A percentile compares a stretch with the other conserved stretches of the same genome.
Evolutionary conservation across 2,329 filamentous ascomycete species (phyloP).

Genomic region (Monosporascus sp.): DNA sequence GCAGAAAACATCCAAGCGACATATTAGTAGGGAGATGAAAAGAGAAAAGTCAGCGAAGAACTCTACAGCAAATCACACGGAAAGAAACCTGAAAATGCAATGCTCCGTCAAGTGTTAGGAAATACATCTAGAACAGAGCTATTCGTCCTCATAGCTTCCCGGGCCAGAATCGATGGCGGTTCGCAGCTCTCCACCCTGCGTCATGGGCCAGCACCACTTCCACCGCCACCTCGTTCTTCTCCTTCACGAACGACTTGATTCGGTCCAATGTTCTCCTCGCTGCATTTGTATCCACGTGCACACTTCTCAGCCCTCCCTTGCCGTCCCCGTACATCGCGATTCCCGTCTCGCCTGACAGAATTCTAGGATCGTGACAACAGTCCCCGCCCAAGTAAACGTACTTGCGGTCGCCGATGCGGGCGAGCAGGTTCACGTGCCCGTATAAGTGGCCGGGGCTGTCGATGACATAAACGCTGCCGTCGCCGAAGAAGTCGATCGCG

Average conservation of each 20-base stretch:
- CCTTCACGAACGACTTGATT: slow-evolving; percentile 32
- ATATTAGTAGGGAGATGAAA: too few relatives aligned
- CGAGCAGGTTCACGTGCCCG: slow-evolving; percentile 47
- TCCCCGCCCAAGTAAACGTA: slow-evolving; percentile 49
- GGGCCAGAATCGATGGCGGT: slow-evolving; percentile 28
- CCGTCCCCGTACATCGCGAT: slow-evolving; percentile 46
- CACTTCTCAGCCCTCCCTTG: slow-evolving; percentile 38
- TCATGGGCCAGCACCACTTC: slow-evolving; percentile 49
- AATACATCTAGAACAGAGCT: not conserved
- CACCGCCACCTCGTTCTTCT: slow-evolving; percentile 27
- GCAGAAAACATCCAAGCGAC: too few relatives aligned
- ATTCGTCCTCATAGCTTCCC: slow-evolving; percentile 15
- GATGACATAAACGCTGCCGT: slow-evolving; percentile 41
- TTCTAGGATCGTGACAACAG: slow-evolving; percentile 46
- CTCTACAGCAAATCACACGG: too few relatives aligned
- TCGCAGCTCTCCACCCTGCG: slow-evolving; percentile 38
- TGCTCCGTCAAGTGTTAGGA: not conserved
- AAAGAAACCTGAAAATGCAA: too few relatives aligned
- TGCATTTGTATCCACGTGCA: slow-evolving; percentile 43
- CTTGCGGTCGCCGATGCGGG: slow-evolving; percentile 29
- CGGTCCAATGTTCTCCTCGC: slow-evolving; percentile 37
- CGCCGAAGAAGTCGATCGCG: slow-evolving; percentile 40
- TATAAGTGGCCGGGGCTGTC: slow-evolving; percentile 46
- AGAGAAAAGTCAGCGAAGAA: too few relatives aligned
- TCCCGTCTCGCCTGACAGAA: slow-evolving; percentile 45